Conservation (phyloP, 345 rosid species). For the Gossypium raimondii region DNA sequence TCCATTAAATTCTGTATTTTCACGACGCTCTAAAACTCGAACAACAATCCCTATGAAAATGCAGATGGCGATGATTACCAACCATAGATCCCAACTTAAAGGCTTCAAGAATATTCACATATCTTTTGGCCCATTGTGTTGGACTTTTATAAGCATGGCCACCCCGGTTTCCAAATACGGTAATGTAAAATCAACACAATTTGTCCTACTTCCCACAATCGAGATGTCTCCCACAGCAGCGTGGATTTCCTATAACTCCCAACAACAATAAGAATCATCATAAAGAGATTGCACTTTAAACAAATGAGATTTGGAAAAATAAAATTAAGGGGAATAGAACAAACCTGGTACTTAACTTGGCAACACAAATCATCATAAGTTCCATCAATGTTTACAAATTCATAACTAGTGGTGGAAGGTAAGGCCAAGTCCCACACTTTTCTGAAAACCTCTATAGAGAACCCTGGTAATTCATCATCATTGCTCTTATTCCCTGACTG, state of each 20-base stretch:
- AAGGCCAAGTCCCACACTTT: conserved; percentile 22
- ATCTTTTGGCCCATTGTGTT: background rate
- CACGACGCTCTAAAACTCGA: conserved; percentile 33
- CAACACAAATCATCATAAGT: conserved; percentile 26
- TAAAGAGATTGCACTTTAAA: background rate
- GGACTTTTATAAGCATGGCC: conserved; percentile 31
- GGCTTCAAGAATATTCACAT: conserved; percentile 48
- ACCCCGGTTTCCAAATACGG: conserved; percentile 37
- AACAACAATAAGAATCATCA: conserved; percentile 19
- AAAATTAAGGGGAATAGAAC: background rate
- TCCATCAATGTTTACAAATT: conserved; percentile 21
- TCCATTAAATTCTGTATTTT: conserved; percentile 27
- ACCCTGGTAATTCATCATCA: conserved; percentile 12
- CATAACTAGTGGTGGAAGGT: conserved; percentile 15
- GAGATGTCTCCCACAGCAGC: conserved; percentile 32
- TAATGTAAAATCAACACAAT: conserved; percentile 34
- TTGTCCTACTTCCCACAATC: conserved; percentile 19
- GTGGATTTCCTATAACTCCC: conserved; percentile 10
- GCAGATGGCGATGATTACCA: conserved; percentile 19
- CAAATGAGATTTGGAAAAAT: background rate
- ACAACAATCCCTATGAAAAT: conserved; percentile 29
- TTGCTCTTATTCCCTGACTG: background rate
- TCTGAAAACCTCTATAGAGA: conserved; percentile 33
- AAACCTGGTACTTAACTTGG: conserved; percentile 17
- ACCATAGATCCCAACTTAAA: conserved; percentile 38